phyloP scores from a whole-genome alignment of 164 flowering plant species.

The Stephania japonica region DNA sequence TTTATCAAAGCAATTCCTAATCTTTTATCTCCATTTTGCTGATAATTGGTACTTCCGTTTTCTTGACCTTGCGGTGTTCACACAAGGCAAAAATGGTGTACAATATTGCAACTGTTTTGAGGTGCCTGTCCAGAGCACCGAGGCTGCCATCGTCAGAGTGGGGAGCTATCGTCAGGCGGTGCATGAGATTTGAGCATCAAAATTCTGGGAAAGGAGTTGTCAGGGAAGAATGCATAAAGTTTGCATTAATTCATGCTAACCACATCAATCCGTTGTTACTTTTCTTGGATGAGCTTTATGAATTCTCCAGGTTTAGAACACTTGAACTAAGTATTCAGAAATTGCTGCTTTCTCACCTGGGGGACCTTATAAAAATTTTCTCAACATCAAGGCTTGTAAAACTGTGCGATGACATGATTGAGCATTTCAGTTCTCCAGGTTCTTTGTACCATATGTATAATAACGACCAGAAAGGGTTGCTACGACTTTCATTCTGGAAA shows the following conservation, averaged over 20 bases:
- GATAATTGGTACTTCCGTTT: constrained; percentile 11
- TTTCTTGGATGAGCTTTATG: constrained; percentile 78
- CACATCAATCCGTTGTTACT: constrained; percentile 49
- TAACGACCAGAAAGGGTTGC: constrained; percentile 30
- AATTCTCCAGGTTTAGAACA: constrained; percentile 61
- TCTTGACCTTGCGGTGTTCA: constrained; percentile 19
- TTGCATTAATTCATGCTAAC: constrained; percentile 71
- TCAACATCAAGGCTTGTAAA: constrained; percentile 66
- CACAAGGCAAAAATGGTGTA: constrained; percentile 27
- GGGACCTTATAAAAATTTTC: constrained; percentile 49
- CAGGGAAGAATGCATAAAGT: constrained; percentile 59
- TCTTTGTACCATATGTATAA: constrained; percentile 30
- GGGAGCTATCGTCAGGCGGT: constrained; percentile 73
- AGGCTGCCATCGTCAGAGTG: constrained; percentile 81
- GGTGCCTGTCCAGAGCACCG: constrained; percentile 79
- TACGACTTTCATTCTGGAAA: constrained; percentile 76
- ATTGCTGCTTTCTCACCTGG: constrained; percentile 52
- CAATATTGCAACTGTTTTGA: constrained; percentile 44
- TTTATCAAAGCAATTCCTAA: too few species aligned
- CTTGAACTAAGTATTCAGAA: constrained; percentile 70
- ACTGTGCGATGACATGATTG: constrained; percentile 50
- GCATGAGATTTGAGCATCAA: constrained; percentile 75
- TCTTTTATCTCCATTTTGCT: not conserved
- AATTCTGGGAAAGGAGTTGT: constrained; percentile 35
- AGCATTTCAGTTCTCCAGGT: constrained; percentile 35